Base-by-base conservation (phyloP, 495 filamentous ascomycete species). In the Penicillium alfredii region DNA sequence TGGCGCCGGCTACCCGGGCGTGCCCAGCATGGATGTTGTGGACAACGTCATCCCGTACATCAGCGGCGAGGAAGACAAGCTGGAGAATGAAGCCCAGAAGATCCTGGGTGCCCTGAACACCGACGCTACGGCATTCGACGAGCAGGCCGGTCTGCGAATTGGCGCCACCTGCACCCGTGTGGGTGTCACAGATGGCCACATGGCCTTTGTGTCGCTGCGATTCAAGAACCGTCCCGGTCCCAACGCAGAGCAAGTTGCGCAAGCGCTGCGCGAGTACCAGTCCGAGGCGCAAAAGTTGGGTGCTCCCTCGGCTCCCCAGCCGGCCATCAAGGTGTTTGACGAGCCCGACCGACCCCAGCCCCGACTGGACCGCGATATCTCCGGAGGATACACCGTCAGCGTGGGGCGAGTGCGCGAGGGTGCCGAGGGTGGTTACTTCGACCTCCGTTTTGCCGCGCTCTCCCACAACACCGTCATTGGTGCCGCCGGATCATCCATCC, bases 381-480 rank as follows among this genome's bases (percentile, higher is more conserved):
- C 78, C 16, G 69, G 70, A 23, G 87, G 87, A 2, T 93, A 90
- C 55, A 81, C 86, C 9, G 81, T 89, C 9, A 87, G 78, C 42
- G 86, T 92, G 14, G 86, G 86, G 1, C 77, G 86, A 17, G 72
- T 92, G 13, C 66, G 86, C 33, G 75, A 85, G 55, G 66, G 67
- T 21, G 81, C 84, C 38, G 68, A 80, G 44, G 81, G 78, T 44
- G 84, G 81, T 15, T 79, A 87, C 25, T 84, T 89, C 45, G 86
- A 92, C 60, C 68, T 90, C 40, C 81, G 85, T 49, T 92, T 92
- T 58, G 84, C 84, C 20, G 80, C 83, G 4, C 58, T 92, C 48
- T 86, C 80, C 35, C 87, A 92, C 58, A 94, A 92, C 56, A 90
- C 89, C 28, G 81, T 98, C 27, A 89, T 98, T 55, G 90, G 89